Evolutionary conservation across 306 rosid species (phyloP).

Genomic region (Trifolium dubium): DNA sequence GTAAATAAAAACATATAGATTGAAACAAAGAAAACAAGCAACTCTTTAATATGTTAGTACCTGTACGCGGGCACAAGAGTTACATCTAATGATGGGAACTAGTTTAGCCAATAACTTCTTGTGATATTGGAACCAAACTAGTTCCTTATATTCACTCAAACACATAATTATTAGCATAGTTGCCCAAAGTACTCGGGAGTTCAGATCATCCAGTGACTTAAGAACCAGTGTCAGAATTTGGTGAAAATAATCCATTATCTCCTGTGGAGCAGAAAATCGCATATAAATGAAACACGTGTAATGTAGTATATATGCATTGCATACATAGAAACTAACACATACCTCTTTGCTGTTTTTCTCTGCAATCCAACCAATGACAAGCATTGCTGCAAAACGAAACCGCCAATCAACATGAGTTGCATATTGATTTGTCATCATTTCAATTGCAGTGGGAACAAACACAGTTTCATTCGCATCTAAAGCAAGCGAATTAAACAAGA

Average conservation of each 20-base stretch:
- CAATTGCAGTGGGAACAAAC: background rate
- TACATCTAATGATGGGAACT: background rate
- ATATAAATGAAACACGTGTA: background rate
- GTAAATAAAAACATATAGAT: background rate
- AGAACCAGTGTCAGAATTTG: conserved; percentile 8
- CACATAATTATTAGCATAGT: conserved; percentile 7
- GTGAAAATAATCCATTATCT: background rate
- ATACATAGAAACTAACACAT: background rate
- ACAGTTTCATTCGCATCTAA: background rate
- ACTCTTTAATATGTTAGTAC: conserved; percentile 15
- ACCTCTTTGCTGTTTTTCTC: background rate
- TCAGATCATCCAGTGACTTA: conserved; percentile 10
- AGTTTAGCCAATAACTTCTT: conserved; percentile 10
- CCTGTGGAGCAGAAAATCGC: conserved; percentile 21
- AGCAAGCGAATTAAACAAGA: conserved; percentile 22
- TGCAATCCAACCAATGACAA: background rate
- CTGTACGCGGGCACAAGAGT: conserved; percentile 24
- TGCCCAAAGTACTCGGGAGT: conserved; percentile 39
- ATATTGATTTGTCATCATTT: background rate
- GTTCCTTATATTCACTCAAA: background rate
- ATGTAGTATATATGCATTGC: background rate
- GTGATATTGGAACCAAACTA: background rate
- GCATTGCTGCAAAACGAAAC: conserved; percentile 32
- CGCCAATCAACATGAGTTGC: conserved; percentile 10
- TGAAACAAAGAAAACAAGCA: conserved; percentile 4